Evolutionary conservation across 2,329 filamentous ascomycete genomes (phyloP).

Genomic region (Leptographium flavum): DNA sequence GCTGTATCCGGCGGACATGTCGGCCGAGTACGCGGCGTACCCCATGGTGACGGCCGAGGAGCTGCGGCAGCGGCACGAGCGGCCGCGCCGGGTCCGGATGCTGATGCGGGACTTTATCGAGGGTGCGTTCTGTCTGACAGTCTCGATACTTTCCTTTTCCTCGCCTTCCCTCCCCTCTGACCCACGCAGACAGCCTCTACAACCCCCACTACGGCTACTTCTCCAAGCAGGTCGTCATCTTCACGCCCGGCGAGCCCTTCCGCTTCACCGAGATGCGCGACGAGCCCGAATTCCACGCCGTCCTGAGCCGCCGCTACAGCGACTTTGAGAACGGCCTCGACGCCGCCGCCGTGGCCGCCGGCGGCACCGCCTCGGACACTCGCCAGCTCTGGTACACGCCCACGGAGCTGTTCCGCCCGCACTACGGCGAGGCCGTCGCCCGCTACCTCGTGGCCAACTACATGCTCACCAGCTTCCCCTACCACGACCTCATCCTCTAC

Average conservation of each 20-base stretch:
- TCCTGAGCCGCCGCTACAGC: slow-evolving; percentile 67
- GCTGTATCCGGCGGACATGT: slow-evolving; percentile 60
- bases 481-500: slow-evolving; percentile 94
- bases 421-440: slow-evolving; percentile 95
- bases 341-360: slow-evolving; percentile 34
- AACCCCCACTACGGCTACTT: slow-evolving; percentile 95
- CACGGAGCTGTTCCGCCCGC: slow-evolving; percentile 89
- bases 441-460: slow-evolving; percentile 93
- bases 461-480: slow-evolving; percentile 83
- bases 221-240: slow-evolving; percentile 91
- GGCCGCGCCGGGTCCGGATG: slow-evolving; percentile 89
- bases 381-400: slow-evolving; percentile 97
- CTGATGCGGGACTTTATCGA: slow-evolving; percentile 95
- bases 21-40: slow-evolving; percentile 66
- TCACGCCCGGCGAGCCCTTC: slow-evolving; percentile 83
- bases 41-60: slow-evolving; percentile 76
- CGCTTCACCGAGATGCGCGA: slow-evolving; percentile 70
- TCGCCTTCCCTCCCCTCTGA: not conserved
- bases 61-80: slow-evolving; percentile 55
- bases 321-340: slow-evolving; percentile 86
- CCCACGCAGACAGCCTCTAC: slow-evolving; percentile 64
- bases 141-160: not conserved
- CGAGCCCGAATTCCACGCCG: slow-evolving; percentile 68
- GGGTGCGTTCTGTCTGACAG: slow-evolving; percentile 37
- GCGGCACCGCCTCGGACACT: slow-evolving; percentile 52